Conservation (phyloP, 2,329 filamentous ascomycete species). For the Thelonectria rubi region DNA sequence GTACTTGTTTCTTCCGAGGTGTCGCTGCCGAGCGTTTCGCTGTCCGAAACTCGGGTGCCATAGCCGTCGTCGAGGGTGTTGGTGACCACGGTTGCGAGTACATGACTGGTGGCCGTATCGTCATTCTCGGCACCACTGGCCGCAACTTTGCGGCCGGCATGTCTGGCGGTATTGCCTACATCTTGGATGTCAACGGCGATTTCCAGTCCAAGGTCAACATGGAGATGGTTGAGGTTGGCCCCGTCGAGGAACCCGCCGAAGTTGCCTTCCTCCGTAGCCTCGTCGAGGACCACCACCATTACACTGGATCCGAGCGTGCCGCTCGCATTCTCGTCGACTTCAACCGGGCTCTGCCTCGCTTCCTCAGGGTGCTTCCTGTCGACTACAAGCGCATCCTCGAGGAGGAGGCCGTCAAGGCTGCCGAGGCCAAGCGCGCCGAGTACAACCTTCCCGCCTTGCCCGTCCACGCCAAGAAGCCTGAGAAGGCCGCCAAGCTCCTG, state of each 20-base stretch:
- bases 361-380: slow-evolving; percentile 91
- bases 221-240: slow-evolving; percentile 94
- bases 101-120: slow-evolving; percentile 94
- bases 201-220: slow-evolving; percentile 94
- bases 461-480: slow-evolving; percentile 68
- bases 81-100: slow-evolving; percentile 98
- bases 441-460: slow-evolving; percentile 82
- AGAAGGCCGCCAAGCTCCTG: slow-evolving; percentile 74
- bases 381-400: slow-evolving; percentile 95
- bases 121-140: slow-evolving; percentile 87
- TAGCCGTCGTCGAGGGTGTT: slow-evolving; percentile 93
- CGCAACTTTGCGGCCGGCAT: slow-evolving; percentile 98
- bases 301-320: slow-evolving; percentile 94
- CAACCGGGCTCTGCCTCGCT: slow-evolving; percentile 86
- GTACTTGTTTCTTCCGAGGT: slow-evolving; percentile 96
- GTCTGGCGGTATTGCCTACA: slow-evolving; percentile 97
- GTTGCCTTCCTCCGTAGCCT: slow-evolving; percentile 90
- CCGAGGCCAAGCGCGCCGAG: slow-evolving; percentile 83
- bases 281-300: slow-evolving; percentile 97
- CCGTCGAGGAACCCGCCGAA: slow-evolving; percentile 84
- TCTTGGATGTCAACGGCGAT: slow-evolving; percentile 88
- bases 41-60: slow-evolving; percentile 95
- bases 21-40: slow-evolving; percentile 96
- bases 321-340: slow-evolving; percentile 96
- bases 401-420: slow-evolving; percentile 86